Percentiles rank a stretch among this genome's conserved stretches.
These are phyloP conservation scores for Porcisia hertigi DNA, from an alignment of 208 protist genomes.

Conservation along the genomic window DNA sequence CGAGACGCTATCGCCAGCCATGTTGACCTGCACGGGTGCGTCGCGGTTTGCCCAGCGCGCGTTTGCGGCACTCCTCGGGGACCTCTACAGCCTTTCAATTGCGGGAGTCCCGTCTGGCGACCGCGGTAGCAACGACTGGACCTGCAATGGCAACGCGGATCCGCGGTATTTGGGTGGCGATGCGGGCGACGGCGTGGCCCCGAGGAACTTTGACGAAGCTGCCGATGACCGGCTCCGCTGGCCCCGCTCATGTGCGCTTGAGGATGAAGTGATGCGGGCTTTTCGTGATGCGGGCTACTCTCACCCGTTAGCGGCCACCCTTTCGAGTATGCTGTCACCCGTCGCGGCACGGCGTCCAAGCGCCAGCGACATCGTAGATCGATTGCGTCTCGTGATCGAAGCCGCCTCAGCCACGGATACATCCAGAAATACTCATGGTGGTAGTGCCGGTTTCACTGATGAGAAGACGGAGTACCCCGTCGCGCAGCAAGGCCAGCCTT, in stretches of 20 bases:
- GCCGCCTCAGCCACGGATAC: background rate
- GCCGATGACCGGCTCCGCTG: conserved; percentile 19
- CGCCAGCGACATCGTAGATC: conserved; percentile 19
- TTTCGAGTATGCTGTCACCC: conserved; percentile 29
- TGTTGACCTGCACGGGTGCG: background rate
- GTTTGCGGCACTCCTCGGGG: conserved; percentile 25
- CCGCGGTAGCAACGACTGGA: background rate
- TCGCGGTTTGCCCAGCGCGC: conserved; percentile 21
- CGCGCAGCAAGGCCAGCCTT: background rate
- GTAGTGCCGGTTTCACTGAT: background rate
- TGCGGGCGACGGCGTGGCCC: background rate
- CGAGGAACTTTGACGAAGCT: background rate
- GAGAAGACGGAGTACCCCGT: background rate
- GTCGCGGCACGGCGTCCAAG: conserved; percentile 32
- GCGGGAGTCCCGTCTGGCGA: background rate
- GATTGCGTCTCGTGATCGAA: conserved; percentile 16
- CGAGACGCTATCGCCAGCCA: background rate
- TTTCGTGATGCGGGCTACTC: conserved; percentile 21
- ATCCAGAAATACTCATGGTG: background rate
- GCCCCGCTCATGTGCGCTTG: conserved; percentile 28
- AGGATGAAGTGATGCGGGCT: conserved; percentile 11
- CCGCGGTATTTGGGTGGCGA: background rate
- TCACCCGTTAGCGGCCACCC: conserved; percentile 7
- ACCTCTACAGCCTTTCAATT: conserved; percentile 19
- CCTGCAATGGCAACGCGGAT: background rate